Percentiles rank a stretch among this genome's conserved stretches.
These are phyloP conservation scores for Physcomitrellopsis africana DNA, from an alignment of 225 moss, liverwort and hornwort species.

Conservation along the genomic window DNA sequence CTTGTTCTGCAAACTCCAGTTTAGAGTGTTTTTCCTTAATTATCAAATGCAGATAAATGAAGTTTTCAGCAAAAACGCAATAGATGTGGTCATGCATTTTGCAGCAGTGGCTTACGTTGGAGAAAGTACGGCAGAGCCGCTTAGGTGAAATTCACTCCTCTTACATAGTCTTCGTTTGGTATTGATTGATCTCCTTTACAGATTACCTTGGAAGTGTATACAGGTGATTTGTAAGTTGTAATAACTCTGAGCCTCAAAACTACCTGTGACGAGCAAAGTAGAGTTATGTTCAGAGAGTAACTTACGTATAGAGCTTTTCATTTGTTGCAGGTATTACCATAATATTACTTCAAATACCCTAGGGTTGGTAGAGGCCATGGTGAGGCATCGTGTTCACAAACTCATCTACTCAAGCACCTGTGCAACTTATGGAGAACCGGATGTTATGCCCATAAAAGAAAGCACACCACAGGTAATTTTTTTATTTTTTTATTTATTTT, in stretches of 20 bases:
- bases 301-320: not conserved
- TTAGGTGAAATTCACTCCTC: conserved; percentile 36
- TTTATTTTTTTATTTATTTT: no score
- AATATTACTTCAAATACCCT: conserved; percentile 76
- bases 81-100: conserved; percentile 82
- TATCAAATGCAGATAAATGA: conserved; percentile 52
- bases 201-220: not conserved
- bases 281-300: not conserved
- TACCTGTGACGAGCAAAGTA: not conserved
- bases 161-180: not conserved
- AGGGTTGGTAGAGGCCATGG: conserved; percentile 65
- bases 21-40: conserved; percentile 36
- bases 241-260: not conserved
- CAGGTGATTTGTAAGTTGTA: not conserved
- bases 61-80: conserved; percentile 61
- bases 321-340: conserved; percentile 65
- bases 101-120: conserved; percentile 82
- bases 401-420: conserved; percentile 81
- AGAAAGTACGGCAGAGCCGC: conserved; percentile 69
- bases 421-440: conserved; percentile 81
- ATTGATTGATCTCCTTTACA: not conserved
- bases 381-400: conserved; percentile 57
- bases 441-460: conserved; percentile 69
- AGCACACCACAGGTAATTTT: conserved; percentile 57
- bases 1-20: not conserved